These are phyloP conservation scores for Ogataea trehaloabstinens DNA, from an alignment of 805 yeast species.

Conservation along the genomic window DNA sequence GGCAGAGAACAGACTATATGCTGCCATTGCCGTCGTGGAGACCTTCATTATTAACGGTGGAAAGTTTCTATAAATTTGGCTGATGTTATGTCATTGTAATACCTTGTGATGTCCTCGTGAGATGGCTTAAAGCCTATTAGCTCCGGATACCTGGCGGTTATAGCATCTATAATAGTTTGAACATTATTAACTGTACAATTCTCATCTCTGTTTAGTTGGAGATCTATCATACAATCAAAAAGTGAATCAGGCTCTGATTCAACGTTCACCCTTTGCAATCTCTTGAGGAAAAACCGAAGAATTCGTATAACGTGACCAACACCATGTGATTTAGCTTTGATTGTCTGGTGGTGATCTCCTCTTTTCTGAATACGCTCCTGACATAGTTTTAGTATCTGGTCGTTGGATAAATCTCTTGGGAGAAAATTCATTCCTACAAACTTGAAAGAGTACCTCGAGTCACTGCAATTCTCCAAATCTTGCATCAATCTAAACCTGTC, in stretches of 20 bases:
- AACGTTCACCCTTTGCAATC: conserved; percentile 56
- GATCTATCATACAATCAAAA: conserved; percentile 60
- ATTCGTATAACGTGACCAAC: conserved; percentile 49
- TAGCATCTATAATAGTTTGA: conserved; percentile 9
- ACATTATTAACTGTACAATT: conserved; percentile 48
- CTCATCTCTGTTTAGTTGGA: conserved; percentile 37
- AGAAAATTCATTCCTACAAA: conserved; percentile 65
- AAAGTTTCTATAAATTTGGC: conserved; percentile 35
- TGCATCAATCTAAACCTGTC: conserved; percentile 65
- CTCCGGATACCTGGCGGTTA: not conserved
- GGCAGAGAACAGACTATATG: conserved; percentile 94
- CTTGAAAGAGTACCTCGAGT: conserved; percentile 36
- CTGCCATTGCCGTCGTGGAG: conserved; percentile 92
- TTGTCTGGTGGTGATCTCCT: conserved; percentile 82
- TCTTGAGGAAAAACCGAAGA: conserved; percentile 63
- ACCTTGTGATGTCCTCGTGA: not conserved
- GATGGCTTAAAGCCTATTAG: not conserved
- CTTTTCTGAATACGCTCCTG: conserved; percentile 53
- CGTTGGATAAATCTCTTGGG: conserved; percentile 22
- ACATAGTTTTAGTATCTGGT: conserved; percentile 46
- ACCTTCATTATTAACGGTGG: conserved; percentile 87
- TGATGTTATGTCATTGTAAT: not conserved
- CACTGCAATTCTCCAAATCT: conserved; percentile 40
- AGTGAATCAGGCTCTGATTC: conserved; percentile 49
- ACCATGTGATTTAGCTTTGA: conserved; percentile 46